phyloP scores from a whole-genome alignment of 1,284 basidiomycete species.

The Cryptococcus sp. region DNA sequence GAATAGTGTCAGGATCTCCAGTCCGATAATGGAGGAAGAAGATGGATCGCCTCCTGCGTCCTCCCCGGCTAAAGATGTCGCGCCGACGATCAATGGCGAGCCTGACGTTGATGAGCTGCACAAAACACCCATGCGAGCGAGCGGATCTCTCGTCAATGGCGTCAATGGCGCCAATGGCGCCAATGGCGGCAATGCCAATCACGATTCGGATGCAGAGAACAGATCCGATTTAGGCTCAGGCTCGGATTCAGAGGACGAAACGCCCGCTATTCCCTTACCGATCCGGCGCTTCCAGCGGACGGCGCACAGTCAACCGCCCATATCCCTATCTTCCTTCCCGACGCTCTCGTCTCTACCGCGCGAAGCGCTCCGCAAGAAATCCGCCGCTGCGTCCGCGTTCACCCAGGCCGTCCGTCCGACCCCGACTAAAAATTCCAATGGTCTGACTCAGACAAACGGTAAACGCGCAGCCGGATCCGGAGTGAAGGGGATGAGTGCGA shows the following conservation, averaged over 20 bases:
- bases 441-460: no score
- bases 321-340: slow-evolving; percentile 13
- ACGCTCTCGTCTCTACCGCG: slow-evolving; percentile 14
- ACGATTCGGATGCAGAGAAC: neutral
- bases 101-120: neutral
- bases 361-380: slow-evolving; percentile 12
- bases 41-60: neutral
- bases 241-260: neutral
- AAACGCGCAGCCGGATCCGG: no score
- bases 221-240: neutral
- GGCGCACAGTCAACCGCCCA: slow-evolving; percentile 1
- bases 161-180: no score
- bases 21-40: slow-evolving; percentile 16
- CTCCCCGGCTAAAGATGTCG: neutral
- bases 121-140: neutral
- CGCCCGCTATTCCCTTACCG: neutral
- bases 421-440: no score
- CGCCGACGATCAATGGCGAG: slow-evolving; percentile 1
- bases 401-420: no score
- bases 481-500: no score
- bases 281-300: neutral
- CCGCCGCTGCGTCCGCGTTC: no score
- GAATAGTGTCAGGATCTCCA: slow-evolving; percentile 9
- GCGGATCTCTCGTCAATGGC: neutral
- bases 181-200: neutral